Evolutionary conservation across 768 basidiomycete genomes (phyloP), one percentile per base, ranked within the genome.

Genomic region (Termitomyces sp.): DNA sequence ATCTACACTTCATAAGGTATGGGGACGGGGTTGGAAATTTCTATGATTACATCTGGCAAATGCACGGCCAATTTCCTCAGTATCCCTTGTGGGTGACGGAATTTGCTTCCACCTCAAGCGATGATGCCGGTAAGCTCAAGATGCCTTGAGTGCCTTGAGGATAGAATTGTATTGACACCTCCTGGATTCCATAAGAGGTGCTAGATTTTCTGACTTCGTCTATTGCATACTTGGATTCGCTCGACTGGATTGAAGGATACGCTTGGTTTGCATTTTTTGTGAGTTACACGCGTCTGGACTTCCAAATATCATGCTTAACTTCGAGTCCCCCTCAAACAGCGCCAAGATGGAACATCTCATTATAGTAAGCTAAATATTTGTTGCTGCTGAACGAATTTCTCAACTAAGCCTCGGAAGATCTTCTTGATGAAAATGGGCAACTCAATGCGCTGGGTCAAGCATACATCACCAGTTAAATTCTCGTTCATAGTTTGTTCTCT

Each of bases 211-310:
- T 82, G 69, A 79, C 78, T 59, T 69, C 70, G n/a, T 76, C 76
- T 14, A 72, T 73, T 32, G 56, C 65, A 9, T 81, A 76, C 66
- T 75, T 83, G 74, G 78, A 82, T 42, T 59, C 61, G 12, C 74
- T 79, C 3, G 67, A 68, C 29, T 81, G 75, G 73, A 73, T 82
- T 3, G 77, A 82, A 59, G 73, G 79, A 6, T 81, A 81, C 61
- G 73, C 79, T n/a, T 83, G 79, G 81, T 82, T 82, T 62, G 81
- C 78, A n/a, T 68, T 61, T 45, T 65, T 64, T 56, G 69, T 70
- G 56, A 64, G 70, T 47, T 17, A 9, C 31, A 12, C 31, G 20
- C 7, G 17, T 17, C 17, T 31, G 32, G 29, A 25, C 9, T 56
- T 2, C 11, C 11, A 2, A 20, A 20, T 20, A n/a, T 32, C 42